These are phyloP conservation scores for Triticum turgidum DNA, from an alignment of 176 grass and related monocot genomes.

Conservation along the genomic window DNA sequence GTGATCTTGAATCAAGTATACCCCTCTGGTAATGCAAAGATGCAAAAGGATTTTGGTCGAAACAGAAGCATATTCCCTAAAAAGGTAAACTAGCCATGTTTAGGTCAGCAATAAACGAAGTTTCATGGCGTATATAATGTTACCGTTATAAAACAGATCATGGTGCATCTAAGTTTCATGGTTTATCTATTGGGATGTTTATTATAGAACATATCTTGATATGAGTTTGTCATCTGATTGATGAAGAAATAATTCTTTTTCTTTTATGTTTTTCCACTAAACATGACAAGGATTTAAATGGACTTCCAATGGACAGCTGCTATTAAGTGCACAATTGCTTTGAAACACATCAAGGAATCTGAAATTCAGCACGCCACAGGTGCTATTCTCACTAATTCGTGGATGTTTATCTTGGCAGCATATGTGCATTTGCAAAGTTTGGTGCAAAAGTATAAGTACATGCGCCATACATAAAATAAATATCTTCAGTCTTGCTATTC, in stretches of 20 bases:
- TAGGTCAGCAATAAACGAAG: background rate
- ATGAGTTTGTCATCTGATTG: background rate
- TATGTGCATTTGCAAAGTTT: too few relatives aligned
- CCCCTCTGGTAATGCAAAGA: background rate
- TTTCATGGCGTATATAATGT: background rate
- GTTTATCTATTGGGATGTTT: background rate
- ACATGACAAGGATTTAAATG: background rate
- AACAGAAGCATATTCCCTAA: background rate
- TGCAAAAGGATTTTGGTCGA: constrained; percentile 34
- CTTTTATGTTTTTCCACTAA: background rate
- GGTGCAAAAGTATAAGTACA: too few relatives aligned
- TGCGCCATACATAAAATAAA: too few relatives aligned
- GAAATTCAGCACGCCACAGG: too few relatives aligned
- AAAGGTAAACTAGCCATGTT: background rate
- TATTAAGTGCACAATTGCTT: too few relatives aligned
- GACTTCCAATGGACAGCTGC: too few relatives aligned
- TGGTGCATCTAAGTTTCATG: background rate
- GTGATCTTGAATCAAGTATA: constrained; percentile 30
- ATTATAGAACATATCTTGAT: background rate
- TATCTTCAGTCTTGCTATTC: too few relatives aligned
- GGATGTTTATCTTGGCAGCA: too few relatives aligned
- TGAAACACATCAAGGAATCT: too few relatives aligned
- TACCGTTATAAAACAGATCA: background rate
- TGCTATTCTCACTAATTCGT: too few relatives aligned
- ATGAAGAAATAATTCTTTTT: background rate